Conservation (phyloP, 805 yeast genomes). For the Yarrowia sp. region DNA sequence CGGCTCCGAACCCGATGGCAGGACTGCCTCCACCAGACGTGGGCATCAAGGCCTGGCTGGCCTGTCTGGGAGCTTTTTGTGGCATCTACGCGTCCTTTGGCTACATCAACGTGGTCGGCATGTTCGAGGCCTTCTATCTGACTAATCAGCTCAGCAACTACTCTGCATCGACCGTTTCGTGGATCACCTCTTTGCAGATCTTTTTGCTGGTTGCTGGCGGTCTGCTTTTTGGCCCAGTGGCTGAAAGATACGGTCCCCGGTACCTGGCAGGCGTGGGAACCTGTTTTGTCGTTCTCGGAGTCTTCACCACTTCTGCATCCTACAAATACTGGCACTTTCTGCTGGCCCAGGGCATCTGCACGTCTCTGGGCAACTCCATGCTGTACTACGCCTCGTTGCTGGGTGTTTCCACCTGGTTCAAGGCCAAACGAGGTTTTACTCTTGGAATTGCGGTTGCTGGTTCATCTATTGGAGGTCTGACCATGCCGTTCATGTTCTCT, state of each 20-base stretch:
- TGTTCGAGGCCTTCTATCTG: slow-evolving; percentile 54
- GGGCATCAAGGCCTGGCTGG: slow-evolving; percentile 17
- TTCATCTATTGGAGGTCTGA: slow-evolving; percentile 63
- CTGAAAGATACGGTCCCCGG: slow-evolving; percentile 56
- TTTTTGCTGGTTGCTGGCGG: slow-evolving; percentile 45
- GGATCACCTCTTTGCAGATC: slow-evolving; percentile 55
- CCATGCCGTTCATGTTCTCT: slow-evolving; percentile 54
- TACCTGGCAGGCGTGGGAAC: slow-evolving; percentile 47
- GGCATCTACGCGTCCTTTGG: slow-evolving; percentile 45
- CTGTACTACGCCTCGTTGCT: slow-evolving; percentile 49
- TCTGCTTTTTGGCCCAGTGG: slow-evolving; percentile 48
- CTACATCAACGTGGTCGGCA: slow-evolving; percentile 61
- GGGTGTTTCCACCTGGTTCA: slow-evolving; percentile 61
- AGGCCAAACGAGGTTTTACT: slow-evolving; percentile 53
- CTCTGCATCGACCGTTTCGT: slow-evolving; percentile 52
- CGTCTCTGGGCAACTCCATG: slow-evolving; percentile 46
- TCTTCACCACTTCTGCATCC: slow-evolving; percentile 52
- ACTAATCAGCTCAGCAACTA: slow-evolving; percentile 48
- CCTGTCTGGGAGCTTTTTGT: slow-evolving; percentile 1
- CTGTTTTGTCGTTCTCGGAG: slow-evolving; percentile 45
- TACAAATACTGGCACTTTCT: slow-evolving; percentile 55
- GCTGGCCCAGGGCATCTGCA: slow-evolving; percentile 50
- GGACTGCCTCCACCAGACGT: slow-evolving; percentile 8
- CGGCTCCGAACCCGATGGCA: slow-evolving; percentile 72
- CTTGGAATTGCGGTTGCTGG: slow-evolving; percentile 63